Percentiles rank a stretch among this genome's conserved stretches.
These are phyloP conservation scores for Zymoseptoria tritici DNA, from an alignment of 2,329 filamentous ascomycete genomes.

Conservation along the genomic window DNA sequence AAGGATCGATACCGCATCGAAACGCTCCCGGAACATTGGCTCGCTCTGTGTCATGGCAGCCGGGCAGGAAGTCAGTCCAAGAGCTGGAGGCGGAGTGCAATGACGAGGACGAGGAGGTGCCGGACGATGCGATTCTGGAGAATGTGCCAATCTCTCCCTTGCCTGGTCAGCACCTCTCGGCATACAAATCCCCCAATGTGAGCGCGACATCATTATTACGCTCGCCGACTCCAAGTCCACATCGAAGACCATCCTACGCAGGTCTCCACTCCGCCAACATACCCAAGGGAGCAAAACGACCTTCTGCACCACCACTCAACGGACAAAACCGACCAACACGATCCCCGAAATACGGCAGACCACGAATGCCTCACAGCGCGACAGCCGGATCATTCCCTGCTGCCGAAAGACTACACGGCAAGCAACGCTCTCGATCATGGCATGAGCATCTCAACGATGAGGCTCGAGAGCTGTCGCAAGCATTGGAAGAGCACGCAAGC, in stretches of 20 bases:
- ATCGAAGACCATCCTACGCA: slow-evolving; percentile 24
- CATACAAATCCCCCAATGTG: slow-evolving; percentile 15
- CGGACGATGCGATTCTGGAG: slow-evolving; percentile 69
- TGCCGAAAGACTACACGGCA: slow-evolving; percentile 19
- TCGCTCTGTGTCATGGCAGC: slow-evolving; percentile 51
- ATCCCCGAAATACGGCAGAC: slow-evolving; percentile 22
- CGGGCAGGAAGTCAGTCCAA: slow-evolving; percentile 58
- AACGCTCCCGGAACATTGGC: neutral
- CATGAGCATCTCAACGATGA: slow-evolving; percentile 64
- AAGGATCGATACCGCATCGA: slow-evolving; percentile 3
- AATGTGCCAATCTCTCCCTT: slow-evolving; percentile 72
- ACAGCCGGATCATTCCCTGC: slow-evolving; percentile 22
- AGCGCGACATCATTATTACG: slow-evolving; percentile 7
- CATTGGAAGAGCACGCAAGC: slow-evolving; percentile 70
- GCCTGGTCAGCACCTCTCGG: slow-evolving; percentile 28
- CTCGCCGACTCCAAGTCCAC: slow-evolving; percentile 29
- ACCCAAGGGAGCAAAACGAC: slow-evolving; percentile 29
- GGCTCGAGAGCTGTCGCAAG: slow-evolving; percentile 66
- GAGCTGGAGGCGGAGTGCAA: slow-evolving; percentile 74
- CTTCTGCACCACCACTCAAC: slow-evolving; percentile 22
- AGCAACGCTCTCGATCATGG: slow-evolving; percentile 59
- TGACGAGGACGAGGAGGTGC: slow-evolving; percentile 66
- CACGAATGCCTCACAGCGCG: slow-evolving; percentile 25
- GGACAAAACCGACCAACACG: slow-evolving; percentile 19
- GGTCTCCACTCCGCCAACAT: slow-evolving; percentile 30